Evolutionary conservation across 768 basidiomycete genomes (phyloP), one percentile per base, ranked within the genome.

Genomic region (Podaxis pistillaris): DNA sequence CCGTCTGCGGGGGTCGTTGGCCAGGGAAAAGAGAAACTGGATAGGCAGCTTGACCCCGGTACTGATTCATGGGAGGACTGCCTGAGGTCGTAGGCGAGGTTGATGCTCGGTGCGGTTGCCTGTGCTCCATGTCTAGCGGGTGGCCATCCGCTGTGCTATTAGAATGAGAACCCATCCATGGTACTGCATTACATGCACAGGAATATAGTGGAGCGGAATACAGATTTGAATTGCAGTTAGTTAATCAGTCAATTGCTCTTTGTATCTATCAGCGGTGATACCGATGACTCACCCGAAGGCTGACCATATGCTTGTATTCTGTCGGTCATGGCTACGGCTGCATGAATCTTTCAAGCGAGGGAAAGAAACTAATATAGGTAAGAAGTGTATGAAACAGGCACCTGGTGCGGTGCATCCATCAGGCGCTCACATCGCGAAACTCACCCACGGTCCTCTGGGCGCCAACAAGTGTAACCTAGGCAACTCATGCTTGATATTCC

Each of bases 1-100:
- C 68, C 40, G 74, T 73, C 53, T 72, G 72, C 12, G 74, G 73
- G 28, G 58, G 38, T 19, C 68, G 65, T 59, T 72, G 67, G 22
- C 69, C 69, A 56, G 74, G 68, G 51, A 70, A 71, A 40, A 75
- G 66, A 9, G 69, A 62, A 52, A 67, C 67, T 5, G 71, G 72
- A 53, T 70, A 70, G 11, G 62, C 49, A 37, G 61, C 28, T 30
- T 44, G 52, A 57, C 51, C 61, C 61, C 64, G 24, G 58, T 56
- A 62, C 12, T 54, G 60, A 44, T 61, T 53, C 6, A 49, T 38
- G 22, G 62, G 53, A 38, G 56, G n/a, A 11, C 26, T 56, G 54
- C 24, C 44, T 9, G 57, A 28, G 36, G 62, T 44, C 17, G 55
- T 26, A 3, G 65, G 63, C 17, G 57, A n/a, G 11, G 65, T 66